Base-by-base conservation (phyloP, 108 stramenopile species). In the Epipyxis sp. region DNA sequence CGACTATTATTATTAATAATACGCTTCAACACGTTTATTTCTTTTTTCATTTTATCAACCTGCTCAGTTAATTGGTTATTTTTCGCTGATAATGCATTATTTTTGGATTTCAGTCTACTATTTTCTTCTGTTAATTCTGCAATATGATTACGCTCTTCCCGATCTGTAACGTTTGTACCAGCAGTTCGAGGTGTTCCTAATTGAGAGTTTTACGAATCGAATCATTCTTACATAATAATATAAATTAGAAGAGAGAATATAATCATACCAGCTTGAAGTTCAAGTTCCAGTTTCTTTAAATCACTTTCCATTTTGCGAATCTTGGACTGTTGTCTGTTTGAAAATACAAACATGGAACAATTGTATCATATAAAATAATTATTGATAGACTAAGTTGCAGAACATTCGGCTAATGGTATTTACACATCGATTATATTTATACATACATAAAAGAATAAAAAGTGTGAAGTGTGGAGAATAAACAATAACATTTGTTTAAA, bases 11-110 rank as follows among this genome's bases (percentile, higher is more conserved):
- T 6, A 25, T 65, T 32, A 35, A 6, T 32, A 13, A 25, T 37
- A 32, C 35, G 27, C 35, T 65, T 65, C 13, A 65, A 32, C 13
- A 29, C 30, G 10, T 3, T 37, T 32, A 37, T 25, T 37, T 65
- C 61, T 37, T 25, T 65, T 25, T 65, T 65, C 61, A 6, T 35
- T 25, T 65, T 65, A 6, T 65, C 61, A 16, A 65, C 10, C 61
- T 65, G 61, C 10, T 65, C 61, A 10, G 34, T 3, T 6, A 25
- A 3, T 37, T 65, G 61, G 6, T 6, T 29, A 3, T 32, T 3
- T 10, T 37, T 29, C 25, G 20, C 6, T 10, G 10, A 32, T 10
- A 37, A 29, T 3, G 25, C 27, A 65, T 3, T 25, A 37, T 35
- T 29, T 25, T 65, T 16, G 3, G 61, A 35, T 25, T 65, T 65